Conservation (phyloP, 2,329 filamentous ascomycete genomes). For the Fusarium sp. region DNA sequence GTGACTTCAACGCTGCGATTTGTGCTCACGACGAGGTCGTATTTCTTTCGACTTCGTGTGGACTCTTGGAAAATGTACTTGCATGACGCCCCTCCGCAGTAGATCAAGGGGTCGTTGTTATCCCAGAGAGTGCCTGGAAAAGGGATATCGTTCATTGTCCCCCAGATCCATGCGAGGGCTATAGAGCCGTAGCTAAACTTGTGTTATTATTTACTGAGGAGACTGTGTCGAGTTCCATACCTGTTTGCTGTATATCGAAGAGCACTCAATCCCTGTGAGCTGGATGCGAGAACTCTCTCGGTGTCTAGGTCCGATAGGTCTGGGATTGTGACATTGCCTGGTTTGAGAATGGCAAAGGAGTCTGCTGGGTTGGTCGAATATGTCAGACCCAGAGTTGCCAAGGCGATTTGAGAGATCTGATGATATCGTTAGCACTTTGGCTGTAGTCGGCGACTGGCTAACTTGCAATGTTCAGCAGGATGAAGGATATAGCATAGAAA, state of each 20-base stretch:
- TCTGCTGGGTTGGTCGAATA: slow-evolving; percentile 57
- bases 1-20: slow-evolving; percentile 24
- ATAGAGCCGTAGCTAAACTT: slow-evolving; percentile 53
- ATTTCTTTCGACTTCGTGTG: slow-evolving; percentile 7
- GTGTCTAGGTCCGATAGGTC: slow-evolving; percentile 52
- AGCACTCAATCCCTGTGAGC: slow-evolving; percentile 43
- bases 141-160: slow-evolving; percentile 37
- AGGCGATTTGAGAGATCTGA: slow-evolving; percentile 56
- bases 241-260: slow-evolving; percentile 58
- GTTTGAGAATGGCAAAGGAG: slow-evolving; percentile 45
- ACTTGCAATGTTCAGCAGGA: slow-evolving; percentile 29
- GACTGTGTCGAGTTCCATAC: slow-evolving; percentile 22
- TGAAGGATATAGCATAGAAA: slow-evolving; percentile 29
- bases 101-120: slow-evolving; percentile 48
- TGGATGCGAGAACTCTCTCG: slow-evolving; percentile 42
- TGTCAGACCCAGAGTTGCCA: slow-evolving; percentile 57
- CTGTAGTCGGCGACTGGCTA: neutral
- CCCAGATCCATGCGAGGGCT: slow-evolving; percentile 46
- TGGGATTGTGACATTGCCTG: slow-evolving; percentile 52
- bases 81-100: slow-evolving; percentile 46
- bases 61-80: slow-evolving; percentile 55
- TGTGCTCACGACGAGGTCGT: slow-evolving; percentile 32
- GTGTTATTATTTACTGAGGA: neutral
- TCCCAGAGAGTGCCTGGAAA: slow-evolving; percentile 47
- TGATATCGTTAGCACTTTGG: neutral